phyloP scores from a whole-genome alignment of 805 yeast genomes.

The Hanseniaspora vineae region DNA sequence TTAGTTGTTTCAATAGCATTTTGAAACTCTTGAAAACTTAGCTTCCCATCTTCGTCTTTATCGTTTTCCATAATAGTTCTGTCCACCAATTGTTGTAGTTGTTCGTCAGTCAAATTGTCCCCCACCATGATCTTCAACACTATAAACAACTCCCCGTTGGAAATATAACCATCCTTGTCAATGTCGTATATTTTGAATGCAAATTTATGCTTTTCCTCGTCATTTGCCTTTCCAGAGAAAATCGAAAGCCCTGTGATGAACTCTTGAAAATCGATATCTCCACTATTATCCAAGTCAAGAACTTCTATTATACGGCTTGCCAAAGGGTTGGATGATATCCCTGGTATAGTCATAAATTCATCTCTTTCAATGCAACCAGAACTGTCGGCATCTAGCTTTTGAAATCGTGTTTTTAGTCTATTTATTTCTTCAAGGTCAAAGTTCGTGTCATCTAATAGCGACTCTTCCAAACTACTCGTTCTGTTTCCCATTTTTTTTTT shows the following conservation, averaged over 20 bases:
- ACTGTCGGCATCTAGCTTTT: constrained; percentile 88
- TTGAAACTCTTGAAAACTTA: constrained; percentile 79
- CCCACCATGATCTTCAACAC: constrained; percentile 98
- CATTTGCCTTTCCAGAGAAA: constrained; percentile 72
- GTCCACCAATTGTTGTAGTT: constrained; percentile 93
- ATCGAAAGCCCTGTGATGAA: constrained; percentile 79
- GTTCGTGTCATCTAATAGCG: constrained; percentile 68
- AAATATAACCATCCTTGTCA: constrained; percentile 87
- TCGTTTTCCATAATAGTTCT: constrained; percentile 92
- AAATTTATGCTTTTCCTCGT: constrained; percentile 71
- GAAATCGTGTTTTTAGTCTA: constrained; percentile 79
- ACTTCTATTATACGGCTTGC: constrained; percentile 86
- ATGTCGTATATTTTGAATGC: constrained; percentile 92
- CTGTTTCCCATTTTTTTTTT: not conserved
- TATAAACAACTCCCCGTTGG: constrained; percentile 87
- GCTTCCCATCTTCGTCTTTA: constrained; percentile 70
- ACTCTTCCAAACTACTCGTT: constrained; percentile 38
- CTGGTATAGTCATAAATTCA: constrained; percentile 88
- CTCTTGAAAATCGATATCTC: constrained; percentile 91
- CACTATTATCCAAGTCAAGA: constrained; percentile 85
- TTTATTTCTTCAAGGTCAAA: constrained; percentile 88
- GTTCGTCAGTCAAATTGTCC: constrained; percentile 68
- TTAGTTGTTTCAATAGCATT: constrained; percentile 44
- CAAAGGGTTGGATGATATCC: constrained; percentile 79
- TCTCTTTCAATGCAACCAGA: constrained; percentile 84